Evolutionary conservation across 2,329 filamentous ascomycete genomes (phyloP).

Genomic region (Nectriaceae sp.): DNA sequence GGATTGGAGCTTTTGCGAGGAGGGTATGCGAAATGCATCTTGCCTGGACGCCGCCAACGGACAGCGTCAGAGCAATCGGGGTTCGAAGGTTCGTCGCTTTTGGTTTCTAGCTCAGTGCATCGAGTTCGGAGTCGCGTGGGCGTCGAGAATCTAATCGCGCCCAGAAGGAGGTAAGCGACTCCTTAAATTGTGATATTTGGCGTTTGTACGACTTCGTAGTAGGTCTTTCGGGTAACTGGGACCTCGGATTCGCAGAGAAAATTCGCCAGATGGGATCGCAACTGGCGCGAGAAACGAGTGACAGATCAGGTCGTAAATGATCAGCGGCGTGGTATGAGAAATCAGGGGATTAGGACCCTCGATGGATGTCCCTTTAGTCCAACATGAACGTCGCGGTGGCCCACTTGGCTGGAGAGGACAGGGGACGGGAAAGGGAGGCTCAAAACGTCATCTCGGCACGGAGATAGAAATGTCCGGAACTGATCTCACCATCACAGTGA

Average conservation of each 20-base stretch:
- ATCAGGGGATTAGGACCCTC: background rate
- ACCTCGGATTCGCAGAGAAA: background rate
- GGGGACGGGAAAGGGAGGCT: conserved; percentile 12
- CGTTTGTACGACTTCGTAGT: background rate
- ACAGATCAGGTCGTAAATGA: conserved; percentile 7
- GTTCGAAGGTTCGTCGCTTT: conserved; percentile 4
- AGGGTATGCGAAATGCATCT: conserved; percentile 89
- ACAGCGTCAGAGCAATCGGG: background rate
- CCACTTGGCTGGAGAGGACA: conserved; percentile 18
- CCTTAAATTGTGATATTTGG: background rate
- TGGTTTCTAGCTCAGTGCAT: background rate
- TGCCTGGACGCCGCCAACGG: conserved; percentile 22
- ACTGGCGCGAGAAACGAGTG: conserved; percentile 15
- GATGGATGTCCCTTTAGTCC: conserved; percentile 26
- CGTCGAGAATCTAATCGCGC: conserved; percentile 1
- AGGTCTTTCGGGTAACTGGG: background rate
- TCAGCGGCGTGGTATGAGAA: conserved; percentile 2
- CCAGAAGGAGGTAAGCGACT: background rate
- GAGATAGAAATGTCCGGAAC: conserved; percentile 22
- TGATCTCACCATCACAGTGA: background rate
- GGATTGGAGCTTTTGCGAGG: conserved; percentile 80
- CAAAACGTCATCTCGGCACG: conserved; percentile 29
- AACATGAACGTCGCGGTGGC: conserved; percentile 21
- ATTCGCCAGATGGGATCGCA: background rate
- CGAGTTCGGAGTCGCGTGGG: background rate